Conservation (phyloP, 2,329 filamentous ascomycete species). For the Colletotrichum agaves region DNA sequence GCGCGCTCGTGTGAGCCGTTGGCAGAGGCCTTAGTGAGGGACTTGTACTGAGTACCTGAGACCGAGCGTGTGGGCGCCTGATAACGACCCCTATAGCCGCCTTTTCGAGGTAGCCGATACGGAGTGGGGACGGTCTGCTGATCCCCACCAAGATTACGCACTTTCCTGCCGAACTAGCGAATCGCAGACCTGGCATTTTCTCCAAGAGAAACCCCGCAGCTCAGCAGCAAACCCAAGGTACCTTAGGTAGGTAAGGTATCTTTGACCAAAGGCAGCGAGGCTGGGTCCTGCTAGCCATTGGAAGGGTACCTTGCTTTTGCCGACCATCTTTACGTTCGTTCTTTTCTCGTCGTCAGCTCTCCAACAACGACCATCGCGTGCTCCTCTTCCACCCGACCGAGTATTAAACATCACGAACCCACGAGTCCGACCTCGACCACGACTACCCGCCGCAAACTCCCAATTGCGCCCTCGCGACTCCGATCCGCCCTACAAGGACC, state of each 20-base stretch:
- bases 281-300: constrained; percentile 10
- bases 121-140: background rate
- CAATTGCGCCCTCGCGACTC: constrained; percentile 19
- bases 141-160: constrained; percentile 15
- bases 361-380: constrained; percentile 31
- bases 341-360: constrained; percentile 13
- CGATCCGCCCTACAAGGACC: constrained; percentile 21
- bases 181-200: constrained; percentile 29
- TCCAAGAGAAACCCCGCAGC: constrained; percentile 38
- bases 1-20: background rate
- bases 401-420: constrained; percentile 36
- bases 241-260: no score
- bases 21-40: background rate
- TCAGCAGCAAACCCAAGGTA: constrained; percentile 36
- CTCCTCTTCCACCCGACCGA: constrained; percentile 37
- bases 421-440: background rate
- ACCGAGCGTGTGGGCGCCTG: background rate
- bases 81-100: background rate
- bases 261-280: constrained; percentile 35
- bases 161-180: constrained; percentile 7
- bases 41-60: constrained; percentile 11
- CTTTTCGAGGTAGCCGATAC: constrained; percentile 17
- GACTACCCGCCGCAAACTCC: background rate
- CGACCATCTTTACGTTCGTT: constrained; percentile 1
- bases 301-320: background rate